Evolutionary conservation across 2,329 filamentous ascomycete species (phyloP).

Genomic region (Venturia carpophila): DNA sequence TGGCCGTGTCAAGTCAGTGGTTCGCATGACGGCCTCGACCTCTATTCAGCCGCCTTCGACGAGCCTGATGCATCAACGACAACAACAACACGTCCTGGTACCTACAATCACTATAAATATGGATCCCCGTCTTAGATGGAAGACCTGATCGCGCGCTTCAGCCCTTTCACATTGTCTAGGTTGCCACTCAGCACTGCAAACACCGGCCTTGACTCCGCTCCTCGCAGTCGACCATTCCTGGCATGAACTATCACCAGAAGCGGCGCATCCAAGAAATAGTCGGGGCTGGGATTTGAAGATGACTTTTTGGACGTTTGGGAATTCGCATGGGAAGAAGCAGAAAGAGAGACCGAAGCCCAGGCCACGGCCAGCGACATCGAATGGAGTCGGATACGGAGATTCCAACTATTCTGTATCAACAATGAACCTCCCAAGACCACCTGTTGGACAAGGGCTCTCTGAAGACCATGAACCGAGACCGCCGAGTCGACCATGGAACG

Average conservation of each 20-base stretch:
- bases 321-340: background rate
- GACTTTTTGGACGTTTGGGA: background rate
- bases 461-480: background rate
- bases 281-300: background rate
- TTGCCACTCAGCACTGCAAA: background rate
- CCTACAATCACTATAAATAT: background rate
- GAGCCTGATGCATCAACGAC: background rate
- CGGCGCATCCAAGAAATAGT: background rate
- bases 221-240: background rate
- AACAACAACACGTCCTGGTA: background rate
- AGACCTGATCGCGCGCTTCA: too few relatives aligned
- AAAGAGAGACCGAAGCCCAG: background rate
- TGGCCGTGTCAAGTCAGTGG: constrained; percentile 3
- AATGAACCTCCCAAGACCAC: constrained; percentile 2
- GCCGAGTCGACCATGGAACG: constrained; percentile 5
- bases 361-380: background rate
- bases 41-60: background rate
- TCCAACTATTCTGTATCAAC: constrained; percentile 2
- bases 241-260: background rate
- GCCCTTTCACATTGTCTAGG: background rate
- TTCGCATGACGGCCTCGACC: constrained; percentile 5
- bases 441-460: background rate
- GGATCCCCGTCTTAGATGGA: background rate
- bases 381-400: constrained; percentile 12
- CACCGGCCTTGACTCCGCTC: background rate